Base-by-base conservation (phyloP, 345 rosid species). In the Hevea brasiliensis region DNA sequence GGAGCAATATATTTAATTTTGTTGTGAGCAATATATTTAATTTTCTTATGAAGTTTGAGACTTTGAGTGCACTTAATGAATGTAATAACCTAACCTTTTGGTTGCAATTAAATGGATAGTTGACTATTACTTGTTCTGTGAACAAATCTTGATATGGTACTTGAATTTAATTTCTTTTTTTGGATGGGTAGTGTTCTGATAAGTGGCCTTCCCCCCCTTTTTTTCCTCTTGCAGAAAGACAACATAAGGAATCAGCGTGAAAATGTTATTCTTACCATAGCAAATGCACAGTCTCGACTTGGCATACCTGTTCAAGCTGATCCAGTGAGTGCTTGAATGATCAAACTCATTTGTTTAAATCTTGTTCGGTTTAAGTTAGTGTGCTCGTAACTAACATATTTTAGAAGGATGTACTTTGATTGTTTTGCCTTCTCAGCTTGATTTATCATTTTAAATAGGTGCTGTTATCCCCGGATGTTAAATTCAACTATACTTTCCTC, bases 201-300 rank as follows among this genome's bases (percentile, higher is more conserved):
- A 29, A 44, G 68, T 77, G 13, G 26, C 68, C 18, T 23, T 12
- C 29, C 45, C 75, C 6, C 29, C 45, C 75, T 51, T 42, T 37
- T 35, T 44, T 68, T 65, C 58, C 62, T 50, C 61, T 70, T 71
- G 80, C 94, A 95, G 99, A 89, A 86, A 76, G 98, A 91, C 77
- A 95, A 91, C 78, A 77, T 89, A 65, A 85, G 93, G 87, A 95
- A 95, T 79, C 99, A 95, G 76, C 89, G 98, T 72, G 98, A 95
- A 82, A 89, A 95, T 87, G 84, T 91, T 73, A 88, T 92, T 82
- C 98, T 95, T 79, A 61, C 85, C 20, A 73, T 95, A 42, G 94
- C 99, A 76, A 95, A 95, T 74, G 90, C 96, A 74, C 99, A 95
- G 71, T 89, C 91, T 73, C 96, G 89, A 77, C 89, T 87, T 67